These are phyloP conservation scores for Amanita phalloides DNA, from an alignment of 768 basidiomycete genomes.

Conservation along the genomic window DNA sequence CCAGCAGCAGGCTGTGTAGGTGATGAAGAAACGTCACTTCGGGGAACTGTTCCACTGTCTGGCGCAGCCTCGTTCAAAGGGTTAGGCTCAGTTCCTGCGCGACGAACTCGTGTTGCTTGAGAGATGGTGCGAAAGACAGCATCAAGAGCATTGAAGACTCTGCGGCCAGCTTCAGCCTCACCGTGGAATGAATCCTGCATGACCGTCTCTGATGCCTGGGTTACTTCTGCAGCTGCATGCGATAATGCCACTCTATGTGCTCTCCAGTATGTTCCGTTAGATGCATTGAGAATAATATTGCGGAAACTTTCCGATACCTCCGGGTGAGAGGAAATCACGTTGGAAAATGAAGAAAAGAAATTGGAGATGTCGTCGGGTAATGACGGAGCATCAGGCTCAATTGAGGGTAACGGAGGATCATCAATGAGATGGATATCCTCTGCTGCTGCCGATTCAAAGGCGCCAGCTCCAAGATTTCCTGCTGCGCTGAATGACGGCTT, in stretches of 20 bases:
- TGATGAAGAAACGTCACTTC: neutral
- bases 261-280: conserved; percentile 60
- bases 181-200: conserved; percentile 35
- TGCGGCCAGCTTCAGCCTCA: conserved; percentile 56
- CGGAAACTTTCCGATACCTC: conserved; percentile 61
- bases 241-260: conserved; percentile 49
- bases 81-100: conserved; percentile 3
- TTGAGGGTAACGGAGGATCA: conserved; percentile 36
- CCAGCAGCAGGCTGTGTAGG: neutral
- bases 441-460: conserved; percentile 20
- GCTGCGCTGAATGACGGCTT: conserved; percentile 14
- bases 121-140: conserved; percentile 48
- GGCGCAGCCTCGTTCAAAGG: neutral
- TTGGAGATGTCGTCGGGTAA: conserved; percentile 56
- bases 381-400: conserved; percentile 29
- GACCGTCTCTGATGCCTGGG: conserved; percentile 32
- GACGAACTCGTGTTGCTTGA: conserved; percentile 12
- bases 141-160: conserved; percentile 53
- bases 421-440: conserved; percentile 9
- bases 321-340: conserved; percentile 53
- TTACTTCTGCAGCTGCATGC: conserved; percentile 43
- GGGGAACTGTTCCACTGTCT: neutral
- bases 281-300: conserved; percentile 50
- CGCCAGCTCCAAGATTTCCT: conserved; percentile 3
- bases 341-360: conserved; percentile 44